Evolutionary conservation across 2,329 filamentous ascomycete species (phyloP).

Genomic region (Ophiostoma piceae): DNA sequence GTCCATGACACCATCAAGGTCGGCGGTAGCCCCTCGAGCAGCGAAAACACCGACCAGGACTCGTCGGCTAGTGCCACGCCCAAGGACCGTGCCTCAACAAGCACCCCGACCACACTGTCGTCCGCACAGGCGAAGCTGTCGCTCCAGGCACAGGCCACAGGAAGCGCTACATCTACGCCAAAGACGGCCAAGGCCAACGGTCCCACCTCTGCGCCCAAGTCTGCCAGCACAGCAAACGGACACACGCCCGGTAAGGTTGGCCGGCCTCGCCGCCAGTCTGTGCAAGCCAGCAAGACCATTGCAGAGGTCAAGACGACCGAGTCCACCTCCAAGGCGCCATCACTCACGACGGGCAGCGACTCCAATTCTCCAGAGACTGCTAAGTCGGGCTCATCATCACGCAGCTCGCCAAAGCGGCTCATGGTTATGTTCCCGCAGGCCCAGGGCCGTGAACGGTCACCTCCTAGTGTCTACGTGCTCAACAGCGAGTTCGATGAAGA

Average conservation of each 20-base stretch:
- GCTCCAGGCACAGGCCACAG: background rate
- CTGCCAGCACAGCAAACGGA: slow-evolving; percentile 6
- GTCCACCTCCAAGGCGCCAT: background rate
- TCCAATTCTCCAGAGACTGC: slow-evolving; percentile 14
- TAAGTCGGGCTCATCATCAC: background rate
- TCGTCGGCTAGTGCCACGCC: slow-evolving; percentile 27
- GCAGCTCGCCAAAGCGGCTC: slow-evolving; percentile 17
- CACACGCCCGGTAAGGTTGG: slow-evolving; percentile 18
- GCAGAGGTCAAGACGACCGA: background rate
- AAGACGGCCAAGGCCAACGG: slow-evolving; percentile 1
- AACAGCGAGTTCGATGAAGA: slow-evolving; percentile 21
- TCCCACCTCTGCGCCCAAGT: slow-evolving; percentile 2
- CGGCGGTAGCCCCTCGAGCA: slow-evolving; percentile 39
- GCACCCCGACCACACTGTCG: background rate
- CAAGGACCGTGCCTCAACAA: slow-evolving; percentile 18
- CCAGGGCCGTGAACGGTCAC: slow-evolving; percentile 22
- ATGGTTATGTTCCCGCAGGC: slow-evolving; percentile 24
- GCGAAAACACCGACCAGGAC: slow-evolving; percentile 32
- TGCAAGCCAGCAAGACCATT: background rate
- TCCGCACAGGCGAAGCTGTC: slow-evolving; percentile 12
- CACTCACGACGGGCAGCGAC: background rate
- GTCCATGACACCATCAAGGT: slow-evolving; percentile 57
- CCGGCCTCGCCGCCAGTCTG: slow-evolving; percentile 18
- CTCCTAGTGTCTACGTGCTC: slow-evolving; percentile 23
- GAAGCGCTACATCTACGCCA: background rate